Percentiles rank a stretch among this genome's conserved stretches.
Evolutionary conservation across 257 asterid species (phyloP).

Genomic region (Lycium barbarum): DNA sequence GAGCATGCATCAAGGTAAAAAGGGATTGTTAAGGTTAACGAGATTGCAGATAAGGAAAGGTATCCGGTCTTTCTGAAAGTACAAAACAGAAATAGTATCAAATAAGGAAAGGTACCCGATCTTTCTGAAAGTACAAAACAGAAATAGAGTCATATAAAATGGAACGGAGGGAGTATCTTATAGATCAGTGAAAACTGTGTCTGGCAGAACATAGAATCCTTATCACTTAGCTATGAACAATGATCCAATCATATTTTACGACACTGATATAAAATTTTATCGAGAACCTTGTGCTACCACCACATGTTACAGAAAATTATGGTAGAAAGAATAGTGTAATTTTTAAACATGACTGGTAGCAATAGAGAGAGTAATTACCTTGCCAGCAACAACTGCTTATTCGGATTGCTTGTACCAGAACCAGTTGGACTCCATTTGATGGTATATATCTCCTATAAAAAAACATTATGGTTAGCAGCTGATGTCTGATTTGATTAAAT

Average conservation of each 20-base stretch:
- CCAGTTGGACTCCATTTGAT: constrained; percentile 98
- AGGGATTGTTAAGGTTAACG: not conserved
- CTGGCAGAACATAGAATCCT: not conserved
- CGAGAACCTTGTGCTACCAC: not conserved
- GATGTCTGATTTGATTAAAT: constrained; percentile 25
- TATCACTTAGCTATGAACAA: not conserved
- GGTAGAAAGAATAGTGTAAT: not conserved
- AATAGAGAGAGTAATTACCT: constrained; percentile 53
- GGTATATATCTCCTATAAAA: constrained; percentile 80
- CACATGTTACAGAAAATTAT: not conserved
- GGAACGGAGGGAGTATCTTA: not conserved
- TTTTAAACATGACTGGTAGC: not conserved
- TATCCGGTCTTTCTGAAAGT: not conserved
- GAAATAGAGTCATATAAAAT: not conserved
- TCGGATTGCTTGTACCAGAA: constrained; percentile 82
- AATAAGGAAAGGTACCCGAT: not conserved
- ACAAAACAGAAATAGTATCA: not conserved
- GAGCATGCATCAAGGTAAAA: not conserved
- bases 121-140: not conserved
- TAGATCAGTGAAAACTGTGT: not conserved
- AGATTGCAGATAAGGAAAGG: not conserved
- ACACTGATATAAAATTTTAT: not conserved
- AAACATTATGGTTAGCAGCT: not conserved
- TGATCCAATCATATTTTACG: not conserved
- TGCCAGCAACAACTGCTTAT: constrained; percentile 73